phyloP scores from a whole-genome alignment of 805 yeast genomes.

The Blastobotrys attinorum region DNA sequence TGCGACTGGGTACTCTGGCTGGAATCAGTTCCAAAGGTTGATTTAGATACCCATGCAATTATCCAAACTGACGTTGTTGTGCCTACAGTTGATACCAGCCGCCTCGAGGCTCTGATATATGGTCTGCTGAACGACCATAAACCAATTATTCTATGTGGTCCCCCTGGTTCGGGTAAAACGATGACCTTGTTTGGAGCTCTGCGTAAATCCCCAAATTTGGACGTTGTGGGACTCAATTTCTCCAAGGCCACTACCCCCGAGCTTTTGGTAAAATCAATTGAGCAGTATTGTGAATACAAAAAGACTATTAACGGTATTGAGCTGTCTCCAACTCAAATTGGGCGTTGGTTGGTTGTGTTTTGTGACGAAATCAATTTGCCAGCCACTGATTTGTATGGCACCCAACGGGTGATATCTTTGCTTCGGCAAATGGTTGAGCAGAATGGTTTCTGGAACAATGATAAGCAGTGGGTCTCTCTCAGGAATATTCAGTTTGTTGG shows the following conservation, averaged over 20 bases:
- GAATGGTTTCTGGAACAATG: constrained; percentile 69
- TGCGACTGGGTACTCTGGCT: constrained; percentile 41
- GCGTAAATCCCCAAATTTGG: constrained; percentile 47
- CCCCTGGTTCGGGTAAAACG: constrained; percentile 96
- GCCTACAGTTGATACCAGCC: constrained; percentile 70
- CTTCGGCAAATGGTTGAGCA: constrained; percentile 68
- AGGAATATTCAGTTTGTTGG: constrained; percentile 76
- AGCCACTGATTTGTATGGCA: constrained; percentile 56
- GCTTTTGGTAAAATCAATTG: constrained; percentile 53
- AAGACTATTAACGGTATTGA: constrained; percentile 43
- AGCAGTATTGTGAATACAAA: constrained; percentile 61
- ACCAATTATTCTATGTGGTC: constrained; percentile 78
- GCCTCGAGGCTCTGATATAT: constrained; percentile 55
- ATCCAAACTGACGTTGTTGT: constrained; percentile 56
- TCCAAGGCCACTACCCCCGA: constrained; percentile 70
- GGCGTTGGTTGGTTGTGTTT: constrained; percentile 71
- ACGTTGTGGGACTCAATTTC: constrained; percentile 65
- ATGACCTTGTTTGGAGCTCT: constrained; percentile 75
- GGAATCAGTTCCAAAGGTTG: constrained; percentile 33
- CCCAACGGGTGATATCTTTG: constrained; percentile 63
- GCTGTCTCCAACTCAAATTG: constrained; percentile 51
- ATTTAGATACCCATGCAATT: constrained; percentile 53
- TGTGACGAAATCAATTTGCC: constrained; percentile 92
- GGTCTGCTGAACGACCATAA: constrained; percentile 47
- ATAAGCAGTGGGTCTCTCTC: constrained; percentile 58